Base-by-base conservation (phyloP, 2,329 filamentous ascomycete species). In the Corinectria fuckeliana region DNA sequence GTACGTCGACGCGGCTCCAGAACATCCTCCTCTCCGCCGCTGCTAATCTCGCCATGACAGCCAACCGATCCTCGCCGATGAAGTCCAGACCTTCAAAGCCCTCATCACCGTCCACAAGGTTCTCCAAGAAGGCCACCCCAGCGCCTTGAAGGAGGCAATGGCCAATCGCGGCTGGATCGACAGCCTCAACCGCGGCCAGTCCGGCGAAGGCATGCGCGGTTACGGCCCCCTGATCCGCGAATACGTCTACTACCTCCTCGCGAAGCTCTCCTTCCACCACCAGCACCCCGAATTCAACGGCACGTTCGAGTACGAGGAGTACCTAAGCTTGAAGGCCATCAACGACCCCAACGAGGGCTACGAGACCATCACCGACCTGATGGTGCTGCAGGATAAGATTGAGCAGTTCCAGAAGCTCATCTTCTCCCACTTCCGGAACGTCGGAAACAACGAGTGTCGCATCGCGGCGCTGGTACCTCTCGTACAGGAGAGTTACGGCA, bases 221-320 rank as follows among this genome's bases (percentile, higher is more conserved):
- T 99, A 99, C 77, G 91, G 88, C 14, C 92, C 93, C 20, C 81
- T 99, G 72, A 98, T 99, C 72, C 88, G 91, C 68, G 95, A 99
- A 86, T 99, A 99, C 76, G 93, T 98, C 69, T 93, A 91, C 78
- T 99, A 93, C 79, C 84, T 99, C 38, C 87, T 97, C 62, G 91
- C 94, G 49, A 99, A 99, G 81, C 84, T 99, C 60, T 88, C 88
- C n/a, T 99, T 99, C 79, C 95, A 99, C 79, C 88, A 95, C 63
- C 91, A 97, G 68, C 95, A 99, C 74, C 92, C 93, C 16, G 94
- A 98, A 76, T 99, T 99, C 82, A 99, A 99, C 77, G 95, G 94
- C 60, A 93, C 94, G 1, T 99, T 99, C 72, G 95, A 99, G 75
- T 99, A 99, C 74, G 94, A 98, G 80, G 95, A 99, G 76, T 99